Base-by-base conservation (phyloP, 768 basidiomycete species). In the Stropharia rugosoannulata region DNA sequence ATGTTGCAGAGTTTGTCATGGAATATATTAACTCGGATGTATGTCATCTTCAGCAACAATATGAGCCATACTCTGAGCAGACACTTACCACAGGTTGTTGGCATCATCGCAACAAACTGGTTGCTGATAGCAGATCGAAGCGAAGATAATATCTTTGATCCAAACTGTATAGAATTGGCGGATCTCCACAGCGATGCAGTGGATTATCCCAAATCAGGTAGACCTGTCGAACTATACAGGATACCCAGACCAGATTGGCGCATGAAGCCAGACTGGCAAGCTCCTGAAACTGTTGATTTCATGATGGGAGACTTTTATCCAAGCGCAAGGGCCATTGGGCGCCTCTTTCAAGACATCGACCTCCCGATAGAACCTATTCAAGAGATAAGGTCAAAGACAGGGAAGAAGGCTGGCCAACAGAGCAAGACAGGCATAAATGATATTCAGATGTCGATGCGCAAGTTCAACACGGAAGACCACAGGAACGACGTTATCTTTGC, bases 1-100 rank as follows among this genome's bases (percentile, higher is more conserved):
- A 89, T 64, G 80, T 90, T 9, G 84, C 82, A 0, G 80, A 87
- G 47, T 90, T 89, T 62, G 78, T 90, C 1, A 77, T 83, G 50
- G 84, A 89, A 54, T 89, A 83, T 56, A 85, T 89, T 55, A 81
- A 74, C 62, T 84, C 79, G 41, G 85, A 90, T 59, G 83, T 84
- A 59, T 56, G 80, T 71, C 22, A 27, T 37, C 48, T 44, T 37
- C 15, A 40, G 40, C n/a, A 49, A 38, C 10, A 22, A 38, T 40
- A n/a, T 2, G 22, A 19, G 16, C 36, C 18, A 46, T 11, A 48
- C 32, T 56, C 22, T 47, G 38, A 15, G 40, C 19, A 18, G 22
- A n/a, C 9, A 10, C 16, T 32, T 25, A 12, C 37, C 41, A 25
- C 55, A 83, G 82, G 76, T 81, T 22, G 70, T 90, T 12, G 86